Base-by-base conservation (phyloP, 2,329 filamentous ascomycete species). In the Pseudopithomyces maydicus region DNA sequence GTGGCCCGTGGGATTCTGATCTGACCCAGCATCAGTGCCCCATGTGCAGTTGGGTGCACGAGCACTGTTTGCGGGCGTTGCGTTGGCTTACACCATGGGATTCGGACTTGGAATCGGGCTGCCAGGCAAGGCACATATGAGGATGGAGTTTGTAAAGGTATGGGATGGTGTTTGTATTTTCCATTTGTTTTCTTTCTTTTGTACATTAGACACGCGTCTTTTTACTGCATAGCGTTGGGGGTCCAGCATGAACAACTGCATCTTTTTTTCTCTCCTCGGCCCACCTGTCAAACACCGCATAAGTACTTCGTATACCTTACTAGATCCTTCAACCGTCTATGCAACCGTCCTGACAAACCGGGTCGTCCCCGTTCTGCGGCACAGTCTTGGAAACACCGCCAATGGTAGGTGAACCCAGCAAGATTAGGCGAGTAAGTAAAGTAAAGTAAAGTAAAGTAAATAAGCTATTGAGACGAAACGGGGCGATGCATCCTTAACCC, bases 191-290 rank as follows among this genome's bases (percentile, higher is more conserved):
- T 3, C 10, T 45, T 45, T 35, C 20, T 12, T 35, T 52, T 42
- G 10, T 19, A 36, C 29, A 44, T 12, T 38, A 20, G 8, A 10
- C 23, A 41, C 33, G 29, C 10, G 14, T 19, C 33, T 23, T 38
- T 52, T 35, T 20, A 50, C 38, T 45, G 50, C 50, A 52, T 52
- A 52, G 50, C 50, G 50, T 15, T 29, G 33, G 39, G 50, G 41
- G n/a, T 23, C 32, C 36, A 36, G 45, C 50, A 52, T 45, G 50
- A 29, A 17, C 17, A 33, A 19, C 14, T 38, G 33, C 32, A 35
- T 20, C n/a, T 23, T n/a, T 36, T 35, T 10, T 23, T 15, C 26
- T 11, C 19, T 5, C 22, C 6, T 45, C 14, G 23, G 29, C 15
- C n/a, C 22, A 2, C 1, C 4, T 10, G n/a, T n/a, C n/a, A n/a